These are phyloP conservation scores for Strigomonas galati DNA, from an alignment of 208 protist genomes.

Conservation along the genomic window DNA sequence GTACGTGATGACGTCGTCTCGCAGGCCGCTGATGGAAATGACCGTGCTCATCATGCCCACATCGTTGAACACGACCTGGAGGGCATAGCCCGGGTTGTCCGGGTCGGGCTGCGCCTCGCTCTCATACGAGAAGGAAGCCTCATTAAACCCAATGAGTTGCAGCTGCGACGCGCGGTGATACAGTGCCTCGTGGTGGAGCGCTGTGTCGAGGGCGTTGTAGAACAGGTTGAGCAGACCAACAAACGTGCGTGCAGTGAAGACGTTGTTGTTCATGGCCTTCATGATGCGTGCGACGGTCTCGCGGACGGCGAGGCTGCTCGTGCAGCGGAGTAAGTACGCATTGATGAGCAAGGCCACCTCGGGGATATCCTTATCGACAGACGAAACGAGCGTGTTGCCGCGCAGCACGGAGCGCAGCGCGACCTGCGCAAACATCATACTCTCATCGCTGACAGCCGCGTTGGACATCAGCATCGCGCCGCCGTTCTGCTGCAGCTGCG, in stretches of 20 bases:
- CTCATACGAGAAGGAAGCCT: constrained; percentile 10
- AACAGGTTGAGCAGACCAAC: constrained; percentile 67
- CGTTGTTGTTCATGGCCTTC: constrained; percentile 38
- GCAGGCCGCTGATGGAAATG: constrained; percentile 38
- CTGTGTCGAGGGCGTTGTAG: constrained; percentile 52
- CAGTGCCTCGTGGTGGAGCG: constrained; percentile 35
- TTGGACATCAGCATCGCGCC: constrained; percentile 30
- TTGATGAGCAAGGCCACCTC: constrained; percentile 40
- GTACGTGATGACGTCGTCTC: constrained; percentile 62
- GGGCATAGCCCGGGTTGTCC: constrained; percentile 25
- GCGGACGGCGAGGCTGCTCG: constrained; percentile 24
- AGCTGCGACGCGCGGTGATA: not conserved
- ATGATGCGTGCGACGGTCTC: constrained; percentile 38
- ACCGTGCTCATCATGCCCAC: constrained; percentile 55
- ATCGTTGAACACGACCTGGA: constrained; percentile 63
- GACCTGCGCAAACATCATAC: constrained; percentile 32
- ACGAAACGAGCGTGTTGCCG: constrained; percentile 49
- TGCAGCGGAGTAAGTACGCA: constrained; percentile 27
- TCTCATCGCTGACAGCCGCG: constrained; percentile 22
- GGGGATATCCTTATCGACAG: constrained; percentile 18
- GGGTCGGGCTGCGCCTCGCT: constrained; percentile 6
- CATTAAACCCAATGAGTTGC: not conserved
- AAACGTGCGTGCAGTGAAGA: constrained; percentile 53
- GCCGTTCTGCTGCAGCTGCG: constrained; percentile 25
- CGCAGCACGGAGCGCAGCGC: constrained; percentile 40